Conservation (phyloP, 2,329 filamentous ascomycete genomes). For the Rhynchosporium agropyri region DNA sequence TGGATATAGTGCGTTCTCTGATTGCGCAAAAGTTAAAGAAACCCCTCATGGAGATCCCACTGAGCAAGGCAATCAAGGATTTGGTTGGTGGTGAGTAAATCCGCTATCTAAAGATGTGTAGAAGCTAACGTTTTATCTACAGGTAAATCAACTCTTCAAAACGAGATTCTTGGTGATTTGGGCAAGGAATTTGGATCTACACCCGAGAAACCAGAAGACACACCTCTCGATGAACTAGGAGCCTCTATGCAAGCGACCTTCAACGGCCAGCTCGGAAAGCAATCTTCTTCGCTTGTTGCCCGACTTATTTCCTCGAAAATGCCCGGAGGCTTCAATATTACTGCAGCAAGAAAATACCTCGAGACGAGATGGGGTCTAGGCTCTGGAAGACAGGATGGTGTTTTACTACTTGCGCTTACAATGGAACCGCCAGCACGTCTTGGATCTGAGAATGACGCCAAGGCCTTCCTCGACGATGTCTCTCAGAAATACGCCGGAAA, state of each 20-base stretch:
- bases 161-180: conserved; percentile 96
- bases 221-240: conserved; percentile 91
- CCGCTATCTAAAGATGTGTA: background rate
- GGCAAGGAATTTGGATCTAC: conserved; percentile 99
- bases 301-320: conserved; percentile 98
- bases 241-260: conserved; percentile 98
- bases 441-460: conserved; percentile 86
- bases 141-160: conserved; percentile 98
- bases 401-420: conserved; percentile 83
- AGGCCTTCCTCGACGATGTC: conserved; percentile 86
- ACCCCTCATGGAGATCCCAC: conserved; percentile 79
- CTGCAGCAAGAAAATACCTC: conserved; percentile 89
- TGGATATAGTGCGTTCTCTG: conserved; percentile 85
- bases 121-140: conserved; percentile 29
- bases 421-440: conserved; percentile 90
- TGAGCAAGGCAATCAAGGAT: conserved; percentile 98
- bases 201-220: conserved; percentile 97
- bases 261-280: conserved; percentile 96
- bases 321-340: conserved; percentile 99
- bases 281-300: conserved; percentile 89
- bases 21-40: conserved; percentile 99
- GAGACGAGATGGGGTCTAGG: conserved; percentile 92
- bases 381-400: conserved; percentile 86
- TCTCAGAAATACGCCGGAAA: conserved; percentile 85
- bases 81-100: conserved; percentile 81